Evolutionary conservation across 257 asterid genomes (phyloP).

Genomic region (Gentiana straminea): DNA sequence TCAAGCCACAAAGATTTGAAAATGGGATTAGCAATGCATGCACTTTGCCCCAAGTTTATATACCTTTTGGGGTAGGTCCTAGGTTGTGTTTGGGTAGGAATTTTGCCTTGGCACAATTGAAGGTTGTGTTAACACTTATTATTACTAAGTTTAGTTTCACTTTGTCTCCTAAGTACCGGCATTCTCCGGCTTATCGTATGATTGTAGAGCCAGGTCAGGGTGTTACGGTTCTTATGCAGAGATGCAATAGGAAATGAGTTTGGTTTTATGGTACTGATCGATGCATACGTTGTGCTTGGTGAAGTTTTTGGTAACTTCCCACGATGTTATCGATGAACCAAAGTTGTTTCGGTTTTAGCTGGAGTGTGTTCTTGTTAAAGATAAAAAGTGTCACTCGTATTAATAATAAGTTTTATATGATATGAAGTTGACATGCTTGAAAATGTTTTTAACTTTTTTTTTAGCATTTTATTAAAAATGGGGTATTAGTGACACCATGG

Average conservation of each 20-base stretch:
- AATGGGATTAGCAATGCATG: slow-evolving; percentile 59
- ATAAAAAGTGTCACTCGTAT: too few relatives aligned
- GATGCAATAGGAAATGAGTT: not conserved
- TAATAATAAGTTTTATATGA: too few relatives aligned
- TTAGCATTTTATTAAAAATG: too few relatives aligned
- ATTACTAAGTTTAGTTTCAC: slow-evolving; percentile 44
- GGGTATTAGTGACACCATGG: too few relatives aligned
- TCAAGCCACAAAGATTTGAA: slow-evolving; percentile 61
- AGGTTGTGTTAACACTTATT: slow-evolving; percentile 37
- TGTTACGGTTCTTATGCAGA: slow-evolving; percentile 39
- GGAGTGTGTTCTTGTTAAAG: too few relatives aligned
- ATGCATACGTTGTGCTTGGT: too few relatives aligned
- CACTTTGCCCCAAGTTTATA: slow-evolving; percentile 55
- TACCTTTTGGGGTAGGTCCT: slow-evolving; percentile 80
- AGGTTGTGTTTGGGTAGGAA: slow-evolving; percentile 64
- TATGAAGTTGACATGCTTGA: too few relatives aligned
- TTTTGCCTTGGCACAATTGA: slow-evolving; percentile 58
- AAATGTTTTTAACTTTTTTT: too few relatives aligned
- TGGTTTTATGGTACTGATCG: too few relatives aligned
- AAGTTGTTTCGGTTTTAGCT: too few relatives aligned
- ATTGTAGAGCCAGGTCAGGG: slow-evolving; percentile 85
- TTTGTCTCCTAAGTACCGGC: slow-evolving; percentile 62
- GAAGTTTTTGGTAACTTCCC: too few relatives aligned
- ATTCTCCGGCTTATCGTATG: slow-evolving; percentile 66
- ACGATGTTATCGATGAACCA: too few relatives aligned